These are phyloP conservation scores for Arthrobotrys sinensis DNA, from an alignment of 2,329 filamentous ascomycete genomes.

Conservation along the genomic window DNA sequence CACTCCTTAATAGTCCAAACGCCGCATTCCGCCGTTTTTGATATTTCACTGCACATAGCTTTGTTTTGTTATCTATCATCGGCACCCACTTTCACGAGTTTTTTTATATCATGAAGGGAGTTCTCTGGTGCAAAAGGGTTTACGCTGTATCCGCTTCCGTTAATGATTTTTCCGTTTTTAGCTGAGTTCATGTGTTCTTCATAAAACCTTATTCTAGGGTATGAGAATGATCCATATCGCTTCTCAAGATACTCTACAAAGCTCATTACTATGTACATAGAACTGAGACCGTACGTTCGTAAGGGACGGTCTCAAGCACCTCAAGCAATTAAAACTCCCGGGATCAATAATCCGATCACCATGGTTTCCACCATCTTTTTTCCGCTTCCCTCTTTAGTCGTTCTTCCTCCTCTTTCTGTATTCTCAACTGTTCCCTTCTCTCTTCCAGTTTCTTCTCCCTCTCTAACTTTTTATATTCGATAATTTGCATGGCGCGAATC, in stretches of 20 bases:
- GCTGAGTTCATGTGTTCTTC: background rate
- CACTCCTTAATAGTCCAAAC: background rate
- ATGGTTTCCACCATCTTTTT: constrained; percentile 63
- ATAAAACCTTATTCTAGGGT: background rate
- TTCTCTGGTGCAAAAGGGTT: constrained; percentile 9
- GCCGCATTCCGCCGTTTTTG: no score
- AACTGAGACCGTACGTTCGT: background rate
- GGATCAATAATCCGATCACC: constrained; percentile 41
- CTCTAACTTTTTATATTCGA: constrained; percentile 80
- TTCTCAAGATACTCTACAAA: background rate
- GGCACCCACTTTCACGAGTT: background rate
- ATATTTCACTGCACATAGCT: background rate
- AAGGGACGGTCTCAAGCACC: constrained; percentile 1
- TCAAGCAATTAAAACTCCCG: background rate
- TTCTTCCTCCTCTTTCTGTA: constrained; percentile 66
- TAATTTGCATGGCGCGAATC: constrained; percentile 86
- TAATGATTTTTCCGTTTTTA: background rate
- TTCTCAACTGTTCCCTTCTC: constrained; percentile 65
- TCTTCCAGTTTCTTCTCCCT: constrained; percentile 72
- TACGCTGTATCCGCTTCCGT: background rate
- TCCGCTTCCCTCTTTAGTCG: constrained; percentile 57
- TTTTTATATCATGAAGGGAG: constrained; percentile 13
- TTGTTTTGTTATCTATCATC: background rate
- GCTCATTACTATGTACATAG: constrained; percentile 15
- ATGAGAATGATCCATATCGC: background rate